These are phyloP conservation scores for Pseudozyma hubeiensis DNA, from an alignment of 1,284 basidiomycete genomes.

Conservation along the genomic window DNA sequence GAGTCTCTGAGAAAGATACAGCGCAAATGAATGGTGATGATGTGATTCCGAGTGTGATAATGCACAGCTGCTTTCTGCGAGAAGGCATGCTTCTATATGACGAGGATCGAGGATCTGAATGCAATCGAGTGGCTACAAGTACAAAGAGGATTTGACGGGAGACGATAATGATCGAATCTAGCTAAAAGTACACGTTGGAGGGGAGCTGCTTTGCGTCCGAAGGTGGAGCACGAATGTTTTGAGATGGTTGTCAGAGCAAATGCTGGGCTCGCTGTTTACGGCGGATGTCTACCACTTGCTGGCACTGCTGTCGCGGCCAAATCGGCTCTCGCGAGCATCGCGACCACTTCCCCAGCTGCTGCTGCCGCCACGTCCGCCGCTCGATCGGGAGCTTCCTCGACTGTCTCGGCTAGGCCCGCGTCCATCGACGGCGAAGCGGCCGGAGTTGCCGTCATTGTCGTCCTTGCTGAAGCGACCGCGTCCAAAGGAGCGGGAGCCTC, in stretches of 20 bases:
- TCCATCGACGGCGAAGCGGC: slow-evolving; percentile 18
- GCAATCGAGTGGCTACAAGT: slow-evolving; percentile 6
- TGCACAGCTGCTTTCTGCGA: slow-evolving; percentile 2
- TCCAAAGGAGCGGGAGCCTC: slow-evolving; percentile 23
- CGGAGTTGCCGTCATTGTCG: slow-evolving; percentile 16
- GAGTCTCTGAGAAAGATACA: no score
- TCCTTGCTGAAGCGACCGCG: slow-evolving; percentile 48
- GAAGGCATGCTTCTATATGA: not conserved
- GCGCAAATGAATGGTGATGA: slow-evolving; percentile 8
- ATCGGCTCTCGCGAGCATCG: slow-evolving; percentile 43
- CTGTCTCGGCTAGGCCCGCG: slow-evolving; percentile 16
- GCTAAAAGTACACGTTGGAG: not conserved
- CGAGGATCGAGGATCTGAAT: not conserved
- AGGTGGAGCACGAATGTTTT: no score
- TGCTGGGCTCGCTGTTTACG: no score
- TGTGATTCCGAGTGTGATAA: not conserved
- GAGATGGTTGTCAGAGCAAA: no score
- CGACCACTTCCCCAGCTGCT: slow-evolving; percentile 31
- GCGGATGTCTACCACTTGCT: slow-evolving; percentile 25
- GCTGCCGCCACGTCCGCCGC: slow-evolving; percentile 22
- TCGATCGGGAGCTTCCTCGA: slow-evolving; percentile 15
- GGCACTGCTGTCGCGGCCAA: slow-evolving; percentile 24
- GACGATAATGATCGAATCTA: not conserved
- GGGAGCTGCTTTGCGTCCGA: not conserved
- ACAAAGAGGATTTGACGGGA: not conserved